phyloP scores from a whole-genome alignment of 108 stramenopile species.

The Cyclotella baltica region DNA sequence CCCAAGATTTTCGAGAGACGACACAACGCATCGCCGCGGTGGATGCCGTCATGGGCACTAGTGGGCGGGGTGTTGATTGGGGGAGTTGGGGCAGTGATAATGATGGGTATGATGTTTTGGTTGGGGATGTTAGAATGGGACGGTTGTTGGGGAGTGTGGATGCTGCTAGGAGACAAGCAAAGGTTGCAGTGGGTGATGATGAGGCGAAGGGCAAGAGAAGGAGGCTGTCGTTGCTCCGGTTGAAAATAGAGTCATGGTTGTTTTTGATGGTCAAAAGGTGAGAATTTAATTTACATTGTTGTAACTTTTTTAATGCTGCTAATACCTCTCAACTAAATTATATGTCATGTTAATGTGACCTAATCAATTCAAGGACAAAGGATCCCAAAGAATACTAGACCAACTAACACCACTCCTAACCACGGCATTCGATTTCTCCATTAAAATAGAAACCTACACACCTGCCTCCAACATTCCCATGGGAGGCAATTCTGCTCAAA shows the following conservation, averaged over 20 bases:
- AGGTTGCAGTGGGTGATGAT: neutral
- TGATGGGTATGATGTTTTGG: constrained; percentile 45
- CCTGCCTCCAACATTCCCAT: constrained; percentile 75
- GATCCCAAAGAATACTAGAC: constrained; percentile 28
- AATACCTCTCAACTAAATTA: neutral
- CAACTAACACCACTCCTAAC: constrained; percentile 21
- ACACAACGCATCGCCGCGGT: constrained; percentile 62
- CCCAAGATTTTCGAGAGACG: constrained; percentile 26
- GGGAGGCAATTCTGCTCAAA: constrained; percentile 71
- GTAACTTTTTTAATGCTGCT: neutral
- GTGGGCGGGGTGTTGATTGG: constrained; percentile 62
- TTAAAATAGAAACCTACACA: constrained; percentile 56
- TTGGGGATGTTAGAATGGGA: neutral
- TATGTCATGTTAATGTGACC: neutral
- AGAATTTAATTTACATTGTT: neutral
- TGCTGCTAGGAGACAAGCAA: constrained; percentile 26
- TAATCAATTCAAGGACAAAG: constrained; percentile 42
- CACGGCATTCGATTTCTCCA: constrained; percentile 28
- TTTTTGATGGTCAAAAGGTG: constrained; percentile 44
- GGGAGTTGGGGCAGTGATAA: constrained; percentile 52
- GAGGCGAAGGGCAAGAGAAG: constrained; percentile 1
- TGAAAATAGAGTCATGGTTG: constrained; percentile 49
- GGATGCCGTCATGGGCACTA: constrained; percentile 50
- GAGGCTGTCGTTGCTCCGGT: neutral
- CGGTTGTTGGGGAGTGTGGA: constrained; percentile 55